A percentile compares a stretch with the other conserved stretches of the same genome.
Conservation (phyloP, 2,329 filamentous ascomycete genomes). For the Hypoxylon rubiginosum region DNA sequence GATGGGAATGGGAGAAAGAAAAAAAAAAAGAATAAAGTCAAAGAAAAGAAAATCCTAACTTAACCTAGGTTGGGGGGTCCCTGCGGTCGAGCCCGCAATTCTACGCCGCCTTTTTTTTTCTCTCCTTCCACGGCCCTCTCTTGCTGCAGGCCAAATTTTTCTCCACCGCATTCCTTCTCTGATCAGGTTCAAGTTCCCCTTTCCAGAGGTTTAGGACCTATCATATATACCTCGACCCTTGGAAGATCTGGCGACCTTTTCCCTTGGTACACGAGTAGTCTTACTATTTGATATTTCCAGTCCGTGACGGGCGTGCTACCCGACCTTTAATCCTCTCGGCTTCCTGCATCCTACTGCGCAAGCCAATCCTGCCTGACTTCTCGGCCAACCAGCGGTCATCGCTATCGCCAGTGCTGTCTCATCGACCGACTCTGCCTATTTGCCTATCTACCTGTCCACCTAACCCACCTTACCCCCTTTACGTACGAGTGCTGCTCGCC, state of each 20-base stretch:
- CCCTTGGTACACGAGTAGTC: constrained; percentile 29
- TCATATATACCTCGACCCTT: constrained; percentile 40
- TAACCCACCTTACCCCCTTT: constrained; percentile 25
- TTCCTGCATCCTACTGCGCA: constrained; percentile 50
- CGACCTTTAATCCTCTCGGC: constrained; percentile 38
- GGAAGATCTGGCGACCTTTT: constrained; percentile 32
- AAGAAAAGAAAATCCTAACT: constrained; percentile 40
- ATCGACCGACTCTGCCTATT: constrained; percentile 36
- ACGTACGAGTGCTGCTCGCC: constrained; percentile 25
- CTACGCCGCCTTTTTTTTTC: constrained; percentile 42
- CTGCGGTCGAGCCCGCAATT: constrained; percentile 44
- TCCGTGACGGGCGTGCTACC: constrained; percentile 43
- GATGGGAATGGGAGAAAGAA: background rate
- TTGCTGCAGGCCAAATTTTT: constrained; percentile 41
- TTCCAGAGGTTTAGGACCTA: constrained; percentile 42
- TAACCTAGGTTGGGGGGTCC: constrained; percentile 38
- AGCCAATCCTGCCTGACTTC: constrained; percentile 47
- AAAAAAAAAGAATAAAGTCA: constrained; percentile 23
- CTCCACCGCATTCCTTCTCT: constrained; percentile 41
- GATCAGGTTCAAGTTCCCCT: constrained; percentile 38
- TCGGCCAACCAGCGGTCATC: constrained; percentile 45
- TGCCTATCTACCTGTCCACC: constrained; percentile 20
- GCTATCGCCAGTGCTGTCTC: constrained; percentile 32
- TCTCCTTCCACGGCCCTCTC: constrained; percentile 12
- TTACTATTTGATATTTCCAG: constrained; percentile 37